Base-by-base conservation (phyloP, 2,329 filamentous ascomycete species). In the Calonectria pauciramosa region DNA sequence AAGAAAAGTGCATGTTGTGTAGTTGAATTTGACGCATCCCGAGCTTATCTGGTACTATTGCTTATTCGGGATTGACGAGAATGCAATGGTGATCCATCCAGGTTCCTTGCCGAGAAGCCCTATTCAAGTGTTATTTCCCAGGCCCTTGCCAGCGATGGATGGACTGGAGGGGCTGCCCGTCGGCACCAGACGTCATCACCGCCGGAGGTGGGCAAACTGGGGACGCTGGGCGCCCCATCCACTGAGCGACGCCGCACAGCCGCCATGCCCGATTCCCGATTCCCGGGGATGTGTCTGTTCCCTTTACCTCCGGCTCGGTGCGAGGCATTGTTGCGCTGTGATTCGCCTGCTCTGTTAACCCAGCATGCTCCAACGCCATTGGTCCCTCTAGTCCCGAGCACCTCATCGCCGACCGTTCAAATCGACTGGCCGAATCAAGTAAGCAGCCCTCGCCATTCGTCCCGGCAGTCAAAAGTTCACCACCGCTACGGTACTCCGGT, bases 371-470 rank as follows among this genome's bases (percentile, higher is more conserved):
- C 63, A 28, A 66, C 54, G 32, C 34, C 54, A 74, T 71, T 74
- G 72, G 72, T 30, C 30, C 49, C n/a, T 28, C 52, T 7, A 4
- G 30, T 67, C n/a, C 44, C 41, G 18, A 71, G 72, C 72, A 74
- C 72, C 72, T 74, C 72, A 74, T 71, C 64, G 32, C 63, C 38
- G 60, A 20, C 23, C 34, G 52, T 47, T 41, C 10, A 11, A 49
- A 36, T 44, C 54, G 26, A 56, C 65, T 67, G 70, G 56, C 65
- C 41, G 66, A 49, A 47, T 51, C 64, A 67, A 49, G 60, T 41
- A 51, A 38, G 49, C 64, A 52, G 28, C 28, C 41, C 36, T 38
- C 49, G 23, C 44, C 34, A 63, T 60, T 44, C 56, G 38, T 60
- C 41, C 34, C 36, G 56, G 56, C 54, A 41, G 38, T 69, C 47